Percentiles rank a stretch among this genome's conserved stretches.
phyloP scores from a whole-genome alignment of 129 eudicot genomes.

The Helianthus tuberosus region DNA sequence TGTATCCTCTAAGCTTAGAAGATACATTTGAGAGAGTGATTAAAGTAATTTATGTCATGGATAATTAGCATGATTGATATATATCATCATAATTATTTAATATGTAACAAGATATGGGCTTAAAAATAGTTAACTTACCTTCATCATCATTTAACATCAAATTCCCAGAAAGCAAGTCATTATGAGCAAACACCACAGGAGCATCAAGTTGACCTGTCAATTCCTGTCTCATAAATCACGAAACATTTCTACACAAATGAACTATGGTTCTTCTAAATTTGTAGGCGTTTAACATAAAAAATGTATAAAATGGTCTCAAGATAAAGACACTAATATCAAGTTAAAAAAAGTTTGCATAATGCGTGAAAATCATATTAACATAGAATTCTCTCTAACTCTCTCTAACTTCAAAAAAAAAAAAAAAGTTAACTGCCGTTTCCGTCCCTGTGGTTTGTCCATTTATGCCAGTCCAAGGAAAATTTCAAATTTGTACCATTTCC shows the following conservation, averaged over 20 bases:
- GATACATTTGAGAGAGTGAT: background rate
- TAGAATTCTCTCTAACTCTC: background rate
- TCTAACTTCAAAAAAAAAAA: background rate
- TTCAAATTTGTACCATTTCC: too few species aligned
- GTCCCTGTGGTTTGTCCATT: too few species aligned
- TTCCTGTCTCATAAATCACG: slow-evolving; percentile 63
- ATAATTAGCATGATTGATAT: background rate
- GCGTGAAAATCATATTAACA: background rate
- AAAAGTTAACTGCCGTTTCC: background rate
- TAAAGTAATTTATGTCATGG: background rate
- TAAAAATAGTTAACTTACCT: slow-evolving; percentile 44
- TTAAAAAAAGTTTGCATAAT: background rate
- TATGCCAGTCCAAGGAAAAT: too few species aligned
- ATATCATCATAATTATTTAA: background rate
- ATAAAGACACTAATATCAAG: slow-evolving; percentile 4
- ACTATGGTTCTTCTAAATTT: slow-evolving; percentile 22
- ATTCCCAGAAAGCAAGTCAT: slow-evolving; percentile 91
- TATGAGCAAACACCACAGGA: slow-evolving; percentile 90
- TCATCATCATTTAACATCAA: slow-evolving; percentile 78
- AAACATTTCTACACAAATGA: slow-evolving; percentile 36
- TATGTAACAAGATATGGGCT: background rate
- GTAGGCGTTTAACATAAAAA: slow-evolving; percentile 9
- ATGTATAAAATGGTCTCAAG: slow-evolving; percentile 10
- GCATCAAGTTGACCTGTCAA: slow-evolving; percentile 72
- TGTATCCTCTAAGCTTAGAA: background rate